Evolutionary conservation across 1,284 basidiomycete species (phyloP), one percentile per base, ranked within the genome.

Genomic region (Ganoderma sinense): DNA sequence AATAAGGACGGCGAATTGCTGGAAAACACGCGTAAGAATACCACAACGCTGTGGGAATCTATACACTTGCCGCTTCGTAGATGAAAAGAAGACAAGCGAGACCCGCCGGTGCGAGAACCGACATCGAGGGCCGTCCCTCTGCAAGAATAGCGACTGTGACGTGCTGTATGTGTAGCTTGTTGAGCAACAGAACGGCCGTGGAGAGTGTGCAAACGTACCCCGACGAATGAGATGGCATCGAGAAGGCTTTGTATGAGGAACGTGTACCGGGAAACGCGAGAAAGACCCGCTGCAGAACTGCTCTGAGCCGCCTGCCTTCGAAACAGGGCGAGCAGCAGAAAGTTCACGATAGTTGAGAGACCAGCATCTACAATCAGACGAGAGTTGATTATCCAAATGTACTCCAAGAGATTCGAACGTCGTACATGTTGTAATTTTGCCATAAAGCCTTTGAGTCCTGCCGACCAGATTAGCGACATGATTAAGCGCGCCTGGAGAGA

Each of bases 1-100:
- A 10, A 96, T 89, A 20, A 95, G 83, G 40, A 93, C 89, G 0
- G 91, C 88, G 76, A 95, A 95, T 90, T 96, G 92, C 95, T 97
- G 73, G 7, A 26, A 51, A 69, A n/a, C 11, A 16, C 13, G 41
- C 1, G 16, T 62, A 23, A 69, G 43, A 68, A 65, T 7, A n/a
- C 5, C 1, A 4, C 45, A 23, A n/a, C 16, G 20, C 3, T 7
- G n/a, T 18, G n/a, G n/a, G n/a, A n/a, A 48, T 7, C 6, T 5
- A 48, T 41, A 41, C 16, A 84, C 89, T 75, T 73, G 94, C 93
- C 59, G 91, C 89, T 84, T 95, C 90, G 69, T 92, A 87, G 13
- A 91, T 84, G 76, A 94, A 91, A 40, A 94, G 76, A 1, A 92
- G 81, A 71, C 89, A 92, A 8, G 91, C 90, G 20, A 96, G 76